Percentiles rank a stretch among this genome's conserved stretches.
These are phyloP conservation scores for Allium sativum DNA, from an alignment of 106 monocot species.

Conservation along the genomic window DNA sequence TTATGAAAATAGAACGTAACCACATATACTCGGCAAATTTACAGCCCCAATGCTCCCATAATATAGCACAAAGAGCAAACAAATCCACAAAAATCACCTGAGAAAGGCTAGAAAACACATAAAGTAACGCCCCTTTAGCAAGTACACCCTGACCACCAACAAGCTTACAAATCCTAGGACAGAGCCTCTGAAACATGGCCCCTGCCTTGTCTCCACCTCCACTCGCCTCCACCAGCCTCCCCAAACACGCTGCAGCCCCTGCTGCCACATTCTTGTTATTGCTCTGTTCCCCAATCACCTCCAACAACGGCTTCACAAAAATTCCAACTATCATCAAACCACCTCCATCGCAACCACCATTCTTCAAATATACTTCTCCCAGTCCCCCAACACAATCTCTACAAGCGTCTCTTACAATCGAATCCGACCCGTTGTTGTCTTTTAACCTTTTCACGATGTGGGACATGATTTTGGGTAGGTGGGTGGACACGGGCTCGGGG, in stretches of 20 bases:
- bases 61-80: slow-evolving; percentile 10
- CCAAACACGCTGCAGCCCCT: slow-evolving; percentile 40
- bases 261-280: slow-evolving; percentile 71
- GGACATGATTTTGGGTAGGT: slow-evolving; percentile 66
- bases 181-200: slow-evolving; percentile 50
- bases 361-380: slow-evolving; percentile 47
- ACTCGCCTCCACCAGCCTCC: slow-evolving; percentile 59
- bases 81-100: slow-evolving; percentile 29
- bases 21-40: too few species aligned
- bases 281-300: slow-evolving; percentile 82
- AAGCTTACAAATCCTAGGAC: slow-evolving; percentile 74
- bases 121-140: slow-evolving; percentile 70
- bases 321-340: slow-evolving; percentile 30
- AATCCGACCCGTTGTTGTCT: slow-evolving; percentile 65
- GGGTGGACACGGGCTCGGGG: slow-evolving; percentile 44
- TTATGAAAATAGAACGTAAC: too few species aligned
- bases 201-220: slow-evolving; percentile 5
- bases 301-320: slow-evolving; percentile 81
- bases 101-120: slow-evolving; percentile 58
- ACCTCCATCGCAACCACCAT: neutral
- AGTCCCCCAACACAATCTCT: slow-evolving; percentile 52
- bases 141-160: slow-evolving; percentile 62
- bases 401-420: slow-evolving; percentile 76
- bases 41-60: slow-evolving; percentile 73
- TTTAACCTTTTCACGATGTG: slow-evolving; percentile 73